These are phyloP conservation scores for Marchantia polymorpha DNA, from an alignment of 225 moss, liverwort and hornwort genomes.

Conservation along the genomic window DNA sequence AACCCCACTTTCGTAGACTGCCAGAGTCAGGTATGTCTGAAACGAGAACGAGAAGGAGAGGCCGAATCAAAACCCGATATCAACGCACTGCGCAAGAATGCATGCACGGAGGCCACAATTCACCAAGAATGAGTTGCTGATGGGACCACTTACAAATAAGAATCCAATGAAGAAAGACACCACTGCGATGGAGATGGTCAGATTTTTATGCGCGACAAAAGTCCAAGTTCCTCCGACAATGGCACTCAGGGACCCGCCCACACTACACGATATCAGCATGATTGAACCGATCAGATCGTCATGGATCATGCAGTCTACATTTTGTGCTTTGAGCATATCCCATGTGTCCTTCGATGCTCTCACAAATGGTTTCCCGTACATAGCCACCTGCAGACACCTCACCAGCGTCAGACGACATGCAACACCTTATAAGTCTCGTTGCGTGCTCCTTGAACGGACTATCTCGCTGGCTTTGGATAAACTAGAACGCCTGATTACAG, in stretches of 20 bases:
- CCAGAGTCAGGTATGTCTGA: slow-evolving; percentile 38
- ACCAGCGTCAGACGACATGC: not conserved
- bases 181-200: slow-evolving; percentile 35
- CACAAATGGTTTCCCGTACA: slow-evolving; percentile 70
- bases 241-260: slow-evolving; percentile 85
- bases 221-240: slow-evolving; percentile 88
- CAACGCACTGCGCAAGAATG: not conserved
- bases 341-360: slow-evolving; percentile 80
- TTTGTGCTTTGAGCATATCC: slow-evolving; percentile 55
- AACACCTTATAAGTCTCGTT: not conserved
- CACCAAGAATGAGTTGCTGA: not conserved
- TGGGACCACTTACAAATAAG: slow-evolving; percentile 36
- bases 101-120: not conserved
- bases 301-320: slow-evolving; percentile 65
- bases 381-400: slow-evolving; percentile 53
- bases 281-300: slow-evolving; percentile 74
- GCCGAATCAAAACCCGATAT: not conserved
- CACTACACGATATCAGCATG: slow-evolving; percentile 65
- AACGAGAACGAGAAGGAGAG: not conserved
- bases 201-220: slow-evolving; percentile 40
- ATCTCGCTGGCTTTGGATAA: too few relatives aligned
- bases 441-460: too few relatives aligned
- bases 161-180: slow-evolving; percentile 38
- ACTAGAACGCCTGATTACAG: too few relatives aligned
- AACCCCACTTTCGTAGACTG: slow-evolving; percentile 44